Base-by-base conservation (phyloP, 2,329 filamentous ascomycete genomes). In the Venturia aucupariae region DNA sequence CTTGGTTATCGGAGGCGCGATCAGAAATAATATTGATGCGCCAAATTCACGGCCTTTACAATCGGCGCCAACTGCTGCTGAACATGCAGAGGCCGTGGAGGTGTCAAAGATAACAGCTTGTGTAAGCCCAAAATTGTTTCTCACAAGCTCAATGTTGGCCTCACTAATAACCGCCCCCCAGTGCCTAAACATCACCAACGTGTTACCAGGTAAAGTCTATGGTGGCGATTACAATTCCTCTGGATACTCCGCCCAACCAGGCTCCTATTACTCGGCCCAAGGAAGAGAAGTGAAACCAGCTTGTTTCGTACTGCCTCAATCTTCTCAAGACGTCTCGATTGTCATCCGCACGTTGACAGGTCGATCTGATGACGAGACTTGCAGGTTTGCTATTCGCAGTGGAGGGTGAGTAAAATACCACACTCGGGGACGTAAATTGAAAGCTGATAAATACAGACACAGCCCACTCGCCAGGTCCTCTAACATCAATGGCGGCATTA, bases 341-440 rank as follows among this genome's bases (percentile, higher is more conserved):
- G 35, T n/a, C n/a, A 27, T 64, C 10, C 62, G 22, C 22, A 24
- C 60, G 60, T 68, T 44, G 66, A 69, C 60, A 65, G 64, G 64
- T 67, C 66, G 13, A 57, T 22, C 19, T 22, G 42, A 44, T 44
- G 42, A 44, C 19, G 42, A 15, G 19, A 24, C 57, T 59, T 32
- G 66, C 67, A 44, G 65, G n/a, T 71, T 71, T 62, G 69, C 69
- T n/a, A 63, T 71, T 4, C 64, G 68, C 42, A 66, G 67, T 46
- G 67, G 67, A 32, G 67, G 68, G 65, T 68, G 44, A 46, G 66
- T 65, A 24, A 8, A 19, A 10, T 2, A 5, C 35, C 19, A 41
- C 27, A 27, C 2, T 11, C 10, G 10, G 11, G 1, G 17, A 22
- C 19, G 5, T 7, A 41, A 30, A 5, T 8, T 4, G 17, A 59